Evolutionary conservation across 495 filamentous ascomycete species (phyloP).

Genomic region (Daldinia concentrica): DNA sequence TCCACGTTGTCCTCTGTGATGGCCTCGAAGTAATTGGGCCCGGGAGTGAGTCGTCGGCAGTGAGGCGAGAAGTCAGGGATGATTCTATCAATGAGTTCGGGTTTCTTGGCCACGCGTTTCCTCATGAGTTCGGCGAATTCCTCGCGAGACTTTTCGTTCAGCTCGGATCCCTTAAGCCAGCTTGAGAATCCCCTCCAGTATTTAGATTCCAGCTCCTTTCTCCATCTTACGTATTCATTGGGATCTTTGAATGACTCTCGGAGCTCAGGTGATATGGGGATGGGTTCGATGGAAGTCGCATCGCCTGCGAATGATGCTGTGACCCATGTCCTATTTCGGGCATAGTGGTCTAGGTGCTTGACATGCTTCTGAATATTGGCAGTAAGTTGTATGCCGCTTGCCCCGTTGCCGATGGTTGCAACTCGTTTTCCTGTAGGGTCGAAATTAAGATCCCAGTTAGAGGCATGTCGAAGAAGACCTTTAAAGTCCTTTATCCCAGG

Average conservation of each 20-base stretch:
- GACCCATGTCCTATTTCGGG: conserved; percentile 75
- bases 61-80: conserved; percentile 72
- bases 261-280: conserved; percentile 61
- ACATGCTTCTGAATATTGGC: conserved; percentile 64
- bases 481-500: conserved; percentile 65
- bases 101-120: conserved; percentile 61
- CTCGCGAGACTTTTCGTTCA: conserved; percentile 59
- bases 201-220: conserved; percentile 62
- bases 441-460: conserved; percentile 61
- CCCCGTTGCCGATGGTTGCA: conserved; percentile 69
- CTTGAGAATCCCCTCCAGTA: conserved; percentile 66
- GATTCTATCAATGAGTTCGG: conserved; percentile 63
- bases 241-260: conserved; percentile 55
- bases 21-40: conserved; percentile 76
- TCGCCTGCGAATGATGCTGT: conserved; percentile 59
- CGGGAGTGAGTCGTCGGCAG: conserved; percentile 76
- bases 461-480: conserved; percentile 62
- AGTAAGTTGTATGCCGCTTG: conserved; percentile 67
- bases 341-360: conserved; percentile 68
- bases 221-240: conserved; percentile 51
- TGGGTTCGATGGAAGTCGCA: conserved; percentile 54
- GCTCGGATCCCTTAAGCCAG: conserved; percentile 63
- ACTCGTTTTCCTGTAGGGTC: conserved; percentile 59
- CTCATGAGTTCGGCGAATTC: conserved; percentile 64
- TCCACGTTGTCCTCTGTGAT: conserved; percentile 69